These are phyloP conservation scores for Setomelanomma holmii DNA, from an alignment of 2,329 filamentous ascomycete species.

Conservation along the genomic window DNA sequence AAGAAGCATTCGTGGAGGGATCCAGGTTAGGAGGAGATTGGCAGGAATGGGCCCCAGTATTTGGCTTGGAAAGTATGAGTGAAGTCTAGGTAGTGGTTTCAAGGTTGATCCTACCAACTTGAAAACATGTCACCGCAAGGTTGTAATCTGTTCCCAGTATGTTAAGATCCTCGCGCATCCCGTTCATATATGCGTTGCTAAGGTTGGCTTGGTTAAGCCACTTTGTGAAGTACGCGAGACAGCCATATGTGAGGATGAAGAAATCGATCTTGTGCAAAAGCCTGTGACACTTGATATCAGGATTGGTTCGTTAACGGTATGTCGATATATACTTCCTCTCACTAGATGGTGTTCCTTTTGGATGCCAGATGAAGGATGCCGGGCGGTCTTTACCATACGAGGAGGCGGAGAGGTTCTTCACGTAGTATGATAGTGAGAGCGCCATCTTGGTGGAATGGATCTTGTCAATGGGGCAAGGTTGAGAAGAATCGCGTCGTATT, in stretches of 20 bases:
- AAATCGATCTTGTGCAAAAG: constrained; percentile 26
- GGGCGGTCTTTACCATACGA: constrained; percentile 2
- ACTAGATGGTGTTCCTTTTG: background rate
- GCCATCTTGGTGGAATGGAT: background rate
- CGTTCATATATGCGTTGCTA: constrained; percentile 18
- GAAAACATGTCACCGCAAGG: constrained; percentile 9
- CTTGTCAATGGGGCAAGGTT: background rate
- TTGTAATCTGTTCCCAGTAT: constrained; percentile 1
- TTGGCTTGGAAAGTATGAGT: background rate
- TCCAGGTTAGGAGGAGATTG: constrained; percentile 16
- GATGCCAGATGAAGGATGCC: constrained; percentile 2
- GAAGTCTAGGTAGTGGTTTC: constrained; percentile 34
- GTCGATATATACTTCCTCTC: background rate
- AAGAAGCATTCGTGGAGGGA: constrained; percentile 17
- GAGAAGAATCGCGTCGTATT: background rate
- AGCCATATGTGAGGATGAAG: constrained; percentile 21
- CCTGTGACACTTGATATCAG: constrained; percentile 1
- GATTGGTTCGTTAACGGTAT: background rate
- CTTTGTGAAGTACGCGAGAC: constrained; percentile 26
- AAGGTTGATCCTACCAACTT: constrained; percentile 48
- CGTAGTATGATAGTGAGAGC: constrained; percentile 1
- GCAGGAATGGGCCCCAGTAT: constrained; percentile 19
- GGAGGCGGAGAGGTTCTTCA: background rate
- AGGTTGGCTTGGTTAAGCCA: constrained; percentile 25
- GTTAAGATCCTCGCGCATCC: constrained; percentile 16